These are phyloP conservation scores for Raddia distichophylla DNA, from an alignment of 176 grass and related monocot species.

Conservation along the genomic window DNA sequence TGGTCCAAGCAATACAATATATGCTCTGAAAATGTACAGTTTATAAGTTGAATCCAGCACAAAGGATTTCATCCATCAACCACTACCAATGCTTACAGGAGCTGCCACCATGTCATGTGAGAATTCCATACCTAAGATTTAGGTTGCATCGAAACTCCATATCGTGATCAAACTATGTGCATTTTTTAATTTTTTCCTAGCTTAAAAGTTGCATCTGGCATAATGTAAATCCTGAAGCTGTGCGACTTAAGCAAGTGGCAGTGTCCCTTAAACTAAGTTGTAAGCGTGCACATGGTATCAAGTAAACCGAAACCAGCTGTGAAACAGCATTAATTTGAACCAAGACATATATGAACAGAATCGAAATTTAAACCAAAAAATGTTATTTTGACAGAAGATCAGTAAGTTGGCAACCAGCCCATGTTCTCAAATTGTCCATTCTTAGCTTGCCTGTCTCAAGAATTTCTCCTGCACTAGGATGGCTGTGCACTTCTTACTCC, in stretches of 20 bases:
- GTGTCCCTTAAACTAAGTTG: background rate
- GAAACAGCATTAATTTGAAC: background rate
- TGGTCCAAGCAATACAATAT: background rate
- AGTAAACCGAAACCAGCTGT: background rate
- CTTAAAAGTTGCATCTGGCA: background rate
- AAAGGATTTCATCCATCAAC: background rate
- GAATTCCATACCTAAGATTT: background rate
- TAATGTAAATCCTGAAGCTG: background rate
- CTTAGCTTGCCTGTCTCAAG: background rate
- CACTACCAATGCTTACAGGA: too few relatives aligned
- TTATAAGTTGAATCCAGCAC: background rate
- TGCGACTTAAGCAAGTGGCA: background rate
- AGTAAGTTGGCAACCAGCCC: background rate
- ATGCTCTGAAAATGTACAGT: background rate
- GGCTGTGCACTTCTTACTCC: background rate
- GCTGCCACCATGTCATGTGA: background rate
- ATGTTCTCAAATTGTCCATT: background rate
- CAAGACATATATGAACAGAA: too few relatives aligned
- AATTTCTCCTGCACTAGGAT: background rate
- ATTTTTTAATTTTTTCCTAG: background rate
- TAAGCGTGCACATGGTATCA: background rate
- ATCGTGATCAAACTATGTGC: background rate
- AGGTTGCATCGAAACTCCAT: background rate
- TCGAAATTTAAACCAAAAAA: background rate
- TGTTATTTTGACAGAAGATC: background rate